Evolutionary conservation across 192 early-diverging fungal genomes (phyloP), one percentile per base, ranked within the genome.

Genomic region (Podila minutissima): DNA sequence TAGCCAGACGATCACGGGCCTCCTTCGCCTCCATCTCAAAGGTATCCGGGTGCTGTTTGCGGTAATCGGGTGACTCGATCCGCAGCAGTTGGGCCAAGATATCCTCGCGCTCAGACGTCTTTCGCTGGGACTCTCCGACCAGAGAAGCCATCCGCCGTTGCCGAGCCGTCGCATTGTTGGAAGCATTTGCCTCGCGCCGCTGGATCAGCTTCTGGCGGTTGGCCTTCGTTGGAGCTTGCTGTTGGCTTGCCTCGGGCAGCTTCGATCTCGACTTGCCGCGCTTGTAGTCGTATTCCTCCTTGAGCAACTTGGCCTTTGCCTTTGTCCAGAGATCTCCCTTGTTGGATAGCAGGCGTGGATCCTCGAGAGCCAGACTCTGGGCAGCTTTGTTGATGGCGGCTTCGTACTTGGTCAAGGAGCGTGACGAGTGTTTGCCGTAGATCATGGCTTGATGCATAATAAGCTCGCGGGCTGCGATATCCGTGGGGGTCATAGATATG

Each of bases 201-300:
- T 68, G 68, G n/a, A 77, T 77, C 46, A 81, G 63, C 4, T 41
- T 58, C 20, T 69, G 75, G 49, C 76, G 75, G 58, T 55, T 81
- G 19, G 60, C 32, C 51, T 74, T 75, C 12, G 50, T n/a, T 29
- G 76, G 84, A 22, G 71, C 72, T 37, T 74, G 75, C 29, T 69
- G 74, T 4, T 46, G 41, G 41, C 74, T 66, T 31, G 75, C 72
- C n/a, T 83, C 84, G 60, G 82, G 85, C 24, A 88, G 69, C 48
- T 90, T 90, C 57, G 89, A 90, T 55, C 89, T 76, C 51, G 86
- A 88, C 29, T 74, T 73, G 15, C 89, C 89, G 13, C 89, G 87
- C 55, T 88, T 90, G 70, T 90, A 90, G 15, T 74, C 70, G 59
- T 88, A 90, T 3, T 88, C 87, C 31, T 84, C 84, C 35, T 74